Conservation (phyloP, 768 basidiomycete genomes). For the Pluteus cervinus region DNA sequence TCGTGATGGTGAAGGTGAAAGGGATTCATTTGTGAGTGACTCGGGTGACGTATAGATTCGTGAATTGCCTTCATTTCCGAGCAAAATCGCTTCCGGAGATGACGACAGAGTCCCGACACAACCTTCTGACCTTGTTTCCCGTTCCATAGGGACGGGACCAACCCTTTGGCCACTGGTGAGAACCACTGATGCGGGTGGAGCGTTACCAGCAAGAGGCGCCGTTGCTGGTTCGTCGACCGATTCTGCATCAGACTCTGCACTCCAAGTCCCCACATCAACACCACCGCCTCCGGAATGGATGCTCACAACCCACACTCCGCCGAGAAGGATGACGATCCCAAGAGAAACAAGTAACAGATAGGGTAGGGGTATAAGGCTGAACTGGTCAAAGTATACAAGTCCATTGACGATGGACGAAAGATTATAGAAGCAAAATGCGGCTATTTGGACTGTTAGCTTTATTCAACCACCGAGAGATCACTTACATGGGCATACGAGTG, state of each 20-base stretch:
- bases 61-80: too few species aligned
- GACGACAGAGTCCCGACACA: too few species aligned
- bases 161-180: too few species aligned
- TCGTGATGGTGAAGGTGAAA: too few species aligned
- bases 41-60: too few species aligned
- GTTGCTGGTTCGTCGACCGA: constrained; percentile 2
- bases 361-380: constrained; percentile 58
- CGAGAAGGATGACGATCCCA: constrained; percentile 73
- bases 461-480: constrained; percentile 11
- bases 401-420: constrained; percentile 87
- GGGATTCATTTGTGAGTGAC: too few species aligned
- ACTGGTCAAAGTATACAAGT: constrained; percentile 85
- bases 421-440: constrained; percentile 96
- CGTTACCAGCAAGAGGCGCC: constrained; percentile 4
- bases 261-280: too few species aligned
- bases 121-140: constrained; percentile 21
- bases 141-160: constrained; percentile 22
- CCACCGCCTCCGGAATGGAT: constrained; percentile 58
- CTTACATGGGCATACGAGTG: constrained; percentile 80
- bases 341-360: constrained; percentile 71
- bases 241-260: too few species aligned
- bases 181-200: too few species aligned
- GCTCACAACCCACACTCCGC: constrained; percentile 88
- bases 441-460: constrained; percentile 25
- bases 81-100: too few species aligned